Base-by-base conservation (phyloP, 768 basidiomycete genomes). In the Macrolepiota fuliginosa region DNA sequence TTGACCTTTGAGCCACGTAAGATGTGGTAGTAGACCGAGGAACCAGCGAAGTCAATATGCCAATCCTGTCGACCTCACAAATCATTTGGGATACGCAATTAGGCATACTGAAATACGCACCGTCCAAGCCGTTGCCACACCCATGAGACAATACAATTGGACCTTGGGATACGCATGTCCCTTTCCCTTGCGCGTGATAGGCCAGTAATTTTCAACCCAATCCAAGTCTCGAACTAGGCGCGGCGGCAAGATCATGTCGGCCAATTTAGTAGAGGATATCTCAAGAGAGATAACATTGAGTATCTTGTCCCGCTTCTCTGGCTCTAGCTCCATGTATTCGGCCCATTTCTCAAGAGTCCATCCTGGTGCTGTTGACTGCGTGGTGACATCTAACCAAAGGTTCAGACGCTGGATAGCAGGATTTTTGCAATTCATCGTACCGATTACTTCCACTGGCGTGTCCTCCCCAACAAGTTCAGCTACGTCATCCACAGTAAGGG, bases 121-220 rank as follows among this genome's bases (percentile, higher is more conserved):
- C 63, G 96, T 99, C 94, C 96, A 98, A 32, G 94, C 92, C 24
- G 87, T 84, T 7, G 86, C 88, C 22, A 96, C 94, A 36, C 94
- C 92, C 97, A 99, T 99, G 61, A 99, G 77, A 69, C 96, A 98
- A 72, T 99, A 99, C 54, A 96, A 73, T 69, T 96, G 94, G 1
- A 99, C 96, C 69, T 96, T 96, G 6, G 96, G 96, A 69, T 91
- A 95, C 55, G 81, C 68, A 61, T 92, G 83, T 0, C 88, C 86
- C 66, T 85, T 85, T 39, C 87, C 86, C 71, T 87, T 90, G 67
- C 86, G 83, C 51, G 85, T 86, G 60, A 81, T 81, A 0, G 95
- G 95, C 96, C 96, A 99, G 72, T 88, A 92, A 63, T 90, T 91
- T 71, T 97, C 94, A 5, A 98, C 96, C 96, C 96, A 99, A 68